Evolutionary conservation across 129 eudicot genomes (phyloP).

Genomic region (Chrysanthemum seticuspe): DNA sequence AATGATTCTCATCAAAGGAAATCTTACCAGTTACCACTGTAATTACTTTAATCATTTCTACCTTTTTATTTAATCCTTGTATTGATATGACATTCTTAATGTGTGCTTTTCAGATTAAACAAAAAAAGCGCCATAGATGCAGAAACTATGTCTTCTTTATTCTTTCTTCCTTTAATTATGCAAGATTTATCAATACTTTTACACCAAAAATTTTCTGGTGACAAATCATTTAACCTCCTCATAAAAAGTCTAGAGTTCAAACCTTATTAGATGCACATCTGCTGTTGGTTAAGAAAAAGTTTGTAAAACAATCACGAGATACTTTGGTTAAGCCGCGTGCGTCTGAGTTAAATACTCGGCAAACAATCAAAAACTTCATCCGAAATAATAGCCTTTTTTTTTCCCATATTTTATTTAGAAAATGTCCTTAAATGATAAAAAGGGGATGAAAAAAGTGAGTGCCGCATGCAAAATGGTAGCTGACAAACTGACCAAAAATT

Average conservation of each 20-base stretch:
- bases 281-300: too few relatives aligned
- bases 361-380: background rate
- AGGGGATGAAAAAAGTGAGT: conserved; percentile 25
- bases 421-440: conserved; percentile 10
- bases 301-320: too few relatives aligned
- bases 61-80: conserved; percentile 30
- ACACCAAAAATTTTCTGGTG: too few relatives aligned
- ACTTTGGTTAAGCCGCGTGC: too few relatives aligned
- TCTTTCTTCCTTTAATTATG: background rate
- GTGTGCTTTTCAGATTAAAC: conserved; percentile 11
- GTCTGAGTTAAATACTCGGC: background rate
- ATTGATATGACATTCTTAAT: conserved; percentile 38
- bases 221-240: too few relatives aligned
- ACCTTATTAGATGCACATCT: too few relatives aligned
- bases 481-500: conserved; percentile 51
- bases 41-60: conserved; percentile 33
- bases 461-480: conserved; percentile 52
- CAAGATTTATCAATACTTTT: too few relatives aligned
- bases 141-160: too few relatives aligned
- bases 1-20: conserved; percentile 33
- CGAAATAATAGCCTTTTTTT: too few relatives aligned
- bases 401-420: background rate
- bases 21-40: conserved; percentile 38
- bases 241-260: too few relatives aligned
- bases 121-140: background rate